Base-by-base conservation (phyloP, 139 green algal species). In the Closterium sp. region DNA sequence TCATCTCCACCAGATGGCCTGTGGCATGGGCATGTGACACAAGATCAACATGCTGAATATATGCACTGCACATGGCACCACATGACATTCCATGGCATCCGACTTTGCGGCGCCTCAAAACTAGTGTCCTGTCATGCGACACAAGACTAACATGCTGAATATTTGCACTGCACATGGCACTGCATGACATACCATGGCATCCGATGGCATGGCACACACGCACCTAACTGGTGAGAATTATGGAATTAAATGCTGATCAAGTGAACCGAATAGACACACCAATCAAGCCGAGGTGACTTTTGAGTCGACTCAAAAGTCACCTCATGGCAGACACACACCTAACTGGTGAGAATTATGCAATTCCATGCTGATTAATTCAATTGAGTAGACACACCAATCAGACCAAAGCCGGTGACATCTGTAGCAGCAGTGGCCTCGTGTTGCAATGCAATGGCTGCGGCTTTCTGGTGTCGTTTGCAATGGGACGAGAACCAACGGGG, bases 351-450 rank as follows among this genome's bases (percentile, higher is more conserved):
- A n/a, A n/a, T n/a, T n/a, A n/a, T n/a, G n/a, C n/a, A n/a, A n/a
- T n/a, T n/a, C n/a, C 76, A 85, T 85, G 76, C 10, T 33, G 2
- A 33, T 33, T 5, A 0, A 85, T 85, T 31, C 28, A 84, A 4
- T 12, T 55, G 36, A 6, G 36, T 55, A 6, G 6, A 85, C 97
- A 86, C 85, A 93, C 90, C 97, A 69, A 98, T 83, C 38, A 99
- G 93, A 0, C 97, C 97, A 95, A 99, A 99, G 21, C 97, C 97
- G 0, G 97, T 99, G 8, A 99, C 96, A 43, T 99, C 97, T 0
- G 97, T 99, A 90, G 96, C 98, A 28, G 95, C 96, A 0, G 89
- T 96, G 4, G 94, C 95, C 4, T 95, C 95, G 88, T 96, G 87
- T 16, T 87, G 12, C 23, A 85, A 28, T 84, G 98, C 88, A 2